Evolutionary conservation across 768 basidiomycete genomes (phyloP), one percentile per base, ranked within the genome.

Genomic region (Albatrellus ellisii): DNA sequence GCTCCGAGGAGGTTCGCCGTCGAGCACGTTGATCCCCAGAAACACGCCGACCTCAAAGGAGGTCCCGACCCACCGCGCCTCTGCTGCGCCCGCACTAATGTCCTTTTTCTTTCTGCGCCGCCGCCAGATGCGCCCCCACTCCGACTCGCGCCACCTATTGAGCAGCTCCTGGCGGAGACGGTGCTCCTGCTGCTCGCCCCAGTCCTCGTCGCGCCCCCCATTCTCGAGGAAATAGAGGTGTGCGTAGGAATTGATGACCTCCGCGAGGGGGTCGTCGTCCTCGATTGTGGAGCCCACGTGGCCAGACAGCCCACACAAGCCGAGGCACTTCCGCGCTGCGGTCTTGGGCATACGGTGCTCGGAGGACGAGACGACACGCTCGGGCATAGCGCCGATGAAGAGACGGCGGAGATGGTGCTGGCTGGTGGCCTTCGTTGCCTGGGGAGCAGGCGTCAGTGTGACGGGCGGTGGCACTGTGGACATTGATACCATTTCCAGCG

Each of bases 41-140:
- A 89, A 68, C n/a, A 68, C 68, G 2, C 86, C 86, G 27, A 89
- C 65, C 52, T 85, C 80, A 47, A 89, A 89, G 45, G 76, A 83
- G 18, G 66, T 67, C 21, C 86, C 83, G 22, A 49, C 37, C 49
- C 47, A 51, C 12, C 32, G 49, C 11, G 25, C 38, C 11, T 55
- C 59, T 12, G 49, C 42, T 26, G 49, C 54, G 36, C 49, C 53
- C 26, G 47, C 47, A 14, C 26, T 18, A 4, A 21, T 2, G 2
- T 1, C 18, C 15, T 10, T 11, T 17, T 51, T 47, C 20, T 57
- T 52, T n/a, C 55, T 60, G 25, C 53, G 58, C 57, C 69, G 62
- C 6, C 27, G 15, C 39, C 44, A 44, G 20, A 32, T 68, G 49
- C 53, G 49, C 1, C 70, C 73, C 79, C 83, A 87, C 41, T 79